Conservation (phyloP, 2,329 filamentous ascomycete species). For the Aspergillus tubingensis region DNA sequence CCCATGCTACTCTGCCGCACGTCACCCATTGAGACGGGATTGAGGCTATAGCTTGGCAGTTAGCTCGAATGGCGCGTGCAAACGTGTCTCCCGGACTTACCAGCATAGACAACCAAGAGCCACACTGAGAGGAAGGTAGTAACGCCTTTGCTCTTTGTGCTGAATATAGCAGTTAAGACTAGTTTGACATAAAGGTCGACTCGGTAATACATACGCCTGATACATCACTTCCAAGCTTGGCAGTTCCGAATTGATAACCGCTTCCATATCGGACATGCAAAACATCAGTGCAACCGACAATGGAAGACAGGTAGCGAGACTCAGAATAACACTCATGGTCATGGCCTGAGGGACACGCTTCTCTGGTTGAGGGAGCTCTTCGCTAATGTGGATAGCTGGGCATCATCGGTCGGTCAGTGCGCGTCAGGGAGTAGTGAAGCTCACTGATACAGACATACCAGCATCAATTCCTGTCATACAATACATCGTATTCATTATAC, state of each 20-base stretch:
- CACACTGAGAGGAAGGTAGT: not conserved
- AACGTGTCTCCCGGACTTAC: not conserved
- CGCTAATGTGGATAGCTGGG: constrained; percentile 5
- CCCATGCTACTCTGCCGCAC: not conserved
- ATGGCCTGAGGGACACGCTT: constrained; percentile 19
- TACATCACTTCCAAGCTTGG: constrained; percentile 19
- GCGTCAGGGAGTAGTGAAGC: too few species aligned
- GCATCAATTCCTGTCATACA: not conserved
- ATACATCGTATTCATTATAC: not conserved
- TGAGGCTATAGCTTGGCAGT: not conserved
- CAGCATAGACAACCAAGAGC: not conserved
- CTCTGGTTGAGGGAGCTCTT: constrained; percentile 20
- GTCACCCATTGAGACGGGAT: not conserved
- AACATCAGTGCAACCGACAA: constrained; percentile 22
- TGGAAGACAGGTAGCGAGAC: constrained; percentile 11
- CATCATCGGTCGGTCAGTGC: not conserved
- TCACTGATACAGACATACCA: not conserved
- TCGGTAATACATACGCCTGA: not conserved
- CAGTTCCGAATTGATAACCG: constrained; percentile 9
- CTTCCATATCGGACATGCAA: constrained; percentile 20
- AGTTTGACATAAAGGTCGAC: not conserved
- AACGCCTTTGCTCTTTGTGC: not conserved
- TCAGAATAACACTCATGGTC: constrained; percentile 12
- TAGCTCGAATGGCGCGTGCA: not conserved
- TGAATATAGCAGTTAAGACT: not conserved